Evolutionary conservation across 805 yeast genomes (phyloP), one percentile per base, ranked within the genome.

Genomic region (Torulaspora indica): DNA sequence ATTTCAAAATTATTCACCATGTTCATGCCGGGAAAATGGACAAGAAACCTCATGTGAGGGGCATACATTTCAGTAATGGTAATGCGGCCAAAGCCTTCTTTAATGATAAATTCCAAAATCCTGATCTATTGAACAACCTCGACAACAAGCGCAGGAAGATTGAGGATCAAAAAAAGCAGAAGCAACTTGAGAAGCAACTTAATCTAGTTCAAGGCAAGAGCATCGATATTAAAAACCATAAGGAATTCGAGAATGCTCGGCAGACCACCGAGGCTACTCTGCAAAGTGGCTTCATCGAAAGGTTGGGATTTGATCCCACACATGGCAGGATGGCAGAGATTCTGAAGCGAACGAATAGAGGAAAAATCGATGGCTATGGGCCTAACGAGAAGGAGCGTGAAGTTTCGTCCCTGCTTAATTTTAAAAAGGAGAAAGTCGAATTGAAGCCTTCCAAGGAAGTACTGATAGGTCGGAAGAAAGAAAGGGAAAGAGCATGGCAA

Each of bases 221-320:
- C 33, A 31, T 30, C 23, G 30, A 31, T 20, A 23, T 13, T 9
- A 31, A 23, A 14, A 33, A 24, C 8, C 33, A 57, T 33, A 57
- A 41, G 46, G 48, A 47, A 41, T 43, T 58, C n/a, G 42, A 48
- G 18, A 52, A 53, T 18, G 55, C 60, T 25, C 50, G 52, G 32
- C 58, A 60, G 15, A 50, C 67, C 10, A 52, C 69, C 5, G 62
- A 62, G 45, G 61, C 65, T 13, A 74, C 76, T 3, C 67, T 73
- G 49, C 66, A 68, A n/a, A 58, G 66, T 35, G 61, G 67, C 2
- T 61, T 71, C 28, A 55, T 77, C 13, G 61, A 64, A 14, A 60
- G 63, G 12, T 58, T 77, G 33, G 83, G 82, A 2, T 77, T 73
- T 52, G 81, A 77, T 57, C 82, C 82, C 2, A 72, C 77, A 36